A percentile compares a stretch with the other conserved stretches of the same genome.
Conservation (phyloP, 805 yeast species). For the Candida oleophila region DNA sequence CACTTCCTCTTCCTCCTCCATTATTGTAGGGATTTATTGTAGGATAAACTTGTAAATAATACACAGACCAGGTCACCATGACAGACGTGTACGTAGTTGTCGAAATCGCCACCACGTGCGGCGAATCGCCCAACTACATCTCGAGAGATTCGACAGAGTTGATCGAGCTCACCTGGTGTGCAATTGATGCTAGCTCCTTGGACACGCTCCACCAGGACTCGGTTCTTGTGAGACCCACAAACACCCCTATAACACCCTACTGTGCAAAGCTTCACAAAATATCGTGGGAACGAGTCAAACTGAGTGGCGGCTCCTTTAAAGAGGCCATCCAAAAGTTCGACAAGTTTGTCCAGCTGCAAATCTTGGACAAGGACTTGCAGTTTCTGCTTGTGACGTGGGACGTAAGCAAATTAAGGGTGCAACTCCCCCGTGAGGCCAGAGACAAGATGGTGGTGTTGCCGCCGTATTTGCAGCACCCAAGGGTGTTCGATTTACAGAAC, state of each 20-base stretch:
- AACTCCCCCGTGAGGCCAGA: slow-evolving; percentile 76
- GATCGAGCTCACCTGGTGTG: slow-evolving; percentile 65
- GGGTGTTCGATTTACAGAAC: slow-evolving; percentile 69
- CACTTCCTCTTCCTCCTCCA: neutral
- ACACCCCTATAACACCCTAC: slow-evolving; percentile 63
- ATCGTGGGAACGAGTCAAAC: slow-evolving; percentile 60
- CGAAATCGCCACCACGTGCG: slow-evolving; percentile 65
- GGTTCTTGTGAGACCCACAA: slow-evolving; percentile 56
- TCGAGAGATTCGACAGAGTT: slow-evolving; percentile 69
- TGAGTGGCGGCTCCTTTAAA: slow-evolving; percentile 53
- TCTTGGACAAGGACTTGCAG: slow-evolving; percentile 43
- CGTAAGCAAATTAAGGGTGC: slow-evolving; percentile 73
- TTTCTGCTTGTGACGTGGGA: slow-evolving; percentile 67
- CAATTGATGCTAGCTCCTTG: slow-evolving; percentile 54
- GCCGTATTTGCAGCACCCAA: slow-evolving; percentile 69
- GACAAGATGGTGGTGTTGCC: slow-evolving; percentile 75
- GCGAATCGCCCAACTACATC: slow-evolving; percentile 56
- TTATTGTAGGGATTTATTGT: neutral
- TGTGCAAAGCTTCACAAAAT: slow-evolving; percentile 53
- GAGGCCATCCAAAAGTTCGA: slow-evolving; percentile 63
- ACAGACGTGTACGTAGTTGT: slow-evolving; percentile 60
- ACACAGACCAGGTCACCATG: slow-evolving; percentile 31
- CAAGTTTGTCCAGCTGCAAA: slow-evolving; percentile 42
- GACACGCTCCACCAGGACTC: slow-evolving; percentile 43
- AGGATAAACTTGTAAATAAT: neutral